Base-by-base conservation (phyloP, 2,329 filamentous ascomycete genomes). In the Diaporthe destruens region DNA sequence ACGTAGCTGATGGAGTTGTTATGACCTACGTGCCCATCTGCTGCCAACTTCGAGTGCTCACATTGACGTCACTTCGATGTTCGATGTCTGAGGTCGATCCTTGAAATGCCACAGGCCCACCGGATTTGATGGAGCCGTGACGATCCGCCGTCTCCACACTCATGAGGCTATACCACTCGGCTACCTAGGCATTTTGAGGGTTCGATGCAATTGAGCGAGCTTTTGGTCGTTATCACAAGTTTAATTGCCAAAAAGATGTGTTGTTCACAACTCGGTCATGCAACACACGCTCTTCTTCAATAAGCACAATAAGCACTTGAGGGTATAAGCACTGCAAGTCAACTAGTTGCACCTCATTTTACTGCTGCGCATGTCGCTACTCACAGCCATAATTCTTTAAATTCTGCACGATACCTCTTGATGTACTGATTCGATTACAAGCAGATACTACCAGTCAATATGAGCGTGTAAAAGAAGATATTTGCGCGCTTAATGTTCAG, bases 21-120 rank as follows among this genome's bases (percentile, higher is more conserved):
- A 29, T 59, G 54, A n/a, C 42, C 29, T n/a, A 12, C n/a, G n/a
- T 42, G n/a, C 5, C 67, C 7, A 5, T 53, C 44, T 61, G 32
- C 34, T 70, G 68, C 55, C 68, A 44, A 70, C 47, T 70, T 70
- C 20, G 14, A 36, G 44, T 61, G 18, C 44, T 70, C 47, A 44
- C 23, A 6, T 70, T 70, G 68, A 70, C 68, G 68, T 70, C 68
- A 70, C 55, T 25, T 20, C 11, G 49, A 54, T 47, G 9, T 25
- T 20, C 11, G 49, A 54, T 47, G 9, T 39, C n/a, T 54, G 47
- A 44, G 23, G 32, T 54, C n/a, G 34, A 25, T 23, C 47, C 44
- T 23, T 55, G 67, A 34, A 47, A 8, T 32, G 55, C n/a, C 57
- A 34, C 29, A 25, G 61, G n/a, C 47, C 61, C 61, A 36, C 49